Conservation (phyloP, 768 basidiomycete species). For the Gelatoporia subvermispora region DNA sequence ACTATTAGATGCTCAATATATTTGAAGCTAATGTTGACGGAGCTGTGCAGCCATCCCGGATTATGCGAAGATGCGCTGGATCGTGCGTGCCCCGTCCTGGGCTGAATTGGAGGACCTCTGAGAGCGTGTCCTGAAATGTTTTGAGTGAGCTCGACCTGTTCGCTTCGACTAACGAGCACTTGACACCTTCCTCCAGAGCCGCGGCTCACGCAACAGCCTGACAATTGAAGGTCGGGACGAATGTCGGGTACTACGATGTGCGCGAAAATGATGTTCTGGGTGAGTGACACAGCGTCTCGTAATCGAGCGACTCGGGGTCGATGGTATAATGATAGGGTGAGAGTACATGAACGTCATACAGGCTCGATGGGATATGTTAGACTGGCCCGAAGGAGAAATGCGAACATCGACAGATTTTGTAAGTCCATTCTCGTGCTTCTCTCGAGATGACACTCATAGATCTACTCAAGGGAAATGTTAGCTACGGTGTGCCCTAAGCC, state of each 20-base stretch:
- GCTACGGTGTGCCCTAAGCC: slow-evolving; percentile 45
- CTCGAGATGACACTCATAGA: no score
- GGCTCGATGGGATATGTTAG: slow-evolving; percentile 38
- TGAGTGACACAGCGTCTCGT: slow-evolving; percentile 5
- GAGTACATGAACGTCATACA: slow-evolving; percentile 46
- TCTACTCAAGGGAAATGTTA: slow-evolving; percentile 62
- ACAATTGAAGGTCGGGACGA: slow-evolving; percentile 22
- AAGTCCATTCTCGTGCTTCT: no score
- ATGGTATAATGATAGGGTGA: no score
- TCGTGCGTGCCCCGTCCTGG: slow-evolving; percentile 63
- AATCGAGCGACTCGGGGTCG: no score
- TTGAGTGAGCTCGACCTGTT: slow-evolving; percentile 46
- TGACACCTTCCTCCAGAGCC: slow-evolving; percentile 40
- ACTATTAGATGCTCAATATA: slow-evolving; percentile 14
- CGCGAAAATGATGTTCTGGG: slow-evolving; percentile 28
- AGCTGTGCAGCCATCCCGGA: slow-evolving; percentile 68
- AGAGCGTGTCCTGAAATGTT: slow-evolving; percentile 62
- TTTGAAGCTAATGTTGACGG: neutral
- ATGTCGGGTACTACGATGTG: slow-evolving; percentile 27
- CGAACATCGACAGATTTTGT: slow-evolving; percentile 80
- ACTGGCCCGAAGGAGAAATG: slow-evolving; percentile 30
- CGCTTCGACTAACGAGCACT: neutral
- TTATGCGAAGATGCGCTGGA: slow-evolving; percentile 70
- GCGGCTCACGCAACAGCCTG: slow-evolving; percentile 52
- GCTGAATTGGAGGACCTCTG: slow-evolving; percentile 49